phyloP scores from a whole-genome alignment of 305 asterid species.

The Fraxinus sp. region DNA sequence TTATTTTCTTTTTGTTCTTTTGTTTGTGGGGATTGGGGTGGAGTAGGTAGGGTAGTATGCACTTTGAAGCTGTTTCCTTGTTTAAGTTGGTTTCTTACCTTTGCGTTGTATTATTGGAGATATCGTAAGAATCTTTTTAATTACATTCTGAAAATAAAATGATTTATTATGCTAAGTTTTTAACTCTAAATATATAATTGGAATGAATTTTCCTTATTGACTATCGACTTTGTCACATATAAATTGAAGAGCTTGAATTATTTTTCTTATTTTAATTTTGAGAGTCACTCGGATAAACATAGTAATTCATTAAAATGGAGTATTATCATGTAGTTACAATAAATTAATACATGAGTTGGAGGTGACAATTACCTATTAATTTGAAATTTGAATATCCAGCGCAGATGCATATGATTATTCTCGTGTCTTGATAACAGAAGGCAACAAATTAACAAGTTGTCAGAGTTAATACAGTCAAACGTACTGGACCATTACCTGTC shows the following conservation, averaged over 20 bases:
- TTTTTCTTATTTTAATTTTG: background rate
- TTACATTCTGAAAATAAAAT: background rate
- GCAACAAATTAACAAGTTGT: background rate
- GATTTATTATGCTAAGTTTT: background rate
- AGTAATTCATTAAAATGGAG: background rate
- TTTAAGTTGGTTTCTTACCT: background rate
- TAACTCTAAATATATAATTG: background rate
- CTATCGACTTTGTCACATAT: background rate
- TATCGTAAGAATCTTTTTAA: background rate
- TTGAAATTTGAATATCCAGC: background rate
- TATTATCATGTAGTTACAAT: background rate
- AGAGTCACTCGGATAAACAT: background rate
- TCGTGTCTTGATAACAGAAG: background rate
- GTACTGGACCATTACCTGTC: background rate
- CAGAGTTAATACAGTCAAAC: background rate
- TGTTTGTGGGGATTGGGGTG: background rate
- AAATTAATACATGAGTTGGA: background rate
- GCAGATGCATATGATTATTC: background rate
- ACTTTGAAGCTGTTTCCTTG: background rate
- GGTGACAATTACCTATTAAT: background rate
- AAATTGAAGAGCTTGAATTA: background rate
- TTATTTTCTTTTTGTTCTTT: background rate
- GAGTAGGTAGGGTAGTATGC: background rate
- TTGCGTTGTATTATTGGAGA: background rate
- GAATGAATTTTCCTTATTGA: background rate